Evolutionary conservation across 495 filamentous ascomycete species (phyloP).

Genomic region (Talaromyces adpressus): DNA sequence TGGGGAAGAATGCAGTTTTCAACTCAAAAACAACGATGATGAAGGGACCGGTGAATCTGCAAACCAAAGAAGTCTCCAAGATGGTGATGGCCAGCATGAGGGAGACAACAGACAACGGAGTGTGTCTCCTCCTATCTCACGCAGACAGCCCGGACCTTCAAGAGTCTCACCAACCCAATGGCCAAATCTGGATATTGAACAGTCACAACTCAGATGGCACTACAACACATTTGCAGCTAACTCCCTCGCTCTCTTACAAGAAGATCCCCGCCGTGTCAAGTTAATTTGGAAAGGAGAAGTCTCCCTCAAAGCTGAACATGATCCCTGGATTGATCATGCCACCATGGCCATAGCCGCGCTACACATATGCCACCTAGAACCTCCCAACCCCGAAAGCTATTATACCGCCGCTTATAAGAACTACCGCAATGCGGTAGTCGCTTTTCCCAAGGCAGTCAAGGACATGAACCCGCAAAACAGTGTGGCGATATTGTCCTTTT

Average conservation of each 20-base stretch:
- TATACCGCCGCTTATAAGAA: conserved; percentile 7
- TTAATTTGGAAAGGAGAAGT: conserved; percentile 8
- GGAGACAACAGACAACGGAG: background rate
- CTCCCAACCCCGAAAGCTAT: conserved; percentile 3
- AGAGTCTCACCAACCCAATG: background rate
- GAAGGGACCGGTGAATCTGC: background rate
- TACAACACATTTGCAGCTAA: conserved; percentile 1
- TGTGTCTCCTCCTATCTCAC: background rate
- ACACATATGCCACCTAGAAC: conserved; percentile 7
- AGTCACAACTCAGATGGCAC: conserved; percentile 5
- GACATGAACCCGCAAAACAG: conserved; percentile 8
- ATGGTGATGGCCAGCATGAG: background rate
- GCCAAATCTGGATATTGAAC: conserved; percentile 4
- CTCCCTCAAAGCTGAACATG: background rate
- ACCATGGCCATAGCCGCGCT: conserved; percentile 2
- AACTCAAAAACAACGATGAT: background rate
- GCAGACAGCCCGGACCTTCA: background rate
- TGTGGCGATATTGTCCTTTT: conserved; percentile 5
- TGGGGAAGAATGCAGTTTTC: conserved; percentile 9
- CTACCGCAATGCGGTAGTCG: conserved; percentile 5
- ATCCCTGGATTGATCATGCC: background rate
- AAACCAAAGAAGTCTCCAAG: background rate
- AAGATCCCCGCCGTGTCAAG: conserved; percentile 6
- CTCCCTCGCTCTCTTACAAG: conserved; percentile 1
- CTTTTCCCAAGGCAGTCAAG: conserved; percentile 7